Conservation (phyloP, 2,329 filamentous ascomycete genomes). For the Davidsoniella australis region DNA sequence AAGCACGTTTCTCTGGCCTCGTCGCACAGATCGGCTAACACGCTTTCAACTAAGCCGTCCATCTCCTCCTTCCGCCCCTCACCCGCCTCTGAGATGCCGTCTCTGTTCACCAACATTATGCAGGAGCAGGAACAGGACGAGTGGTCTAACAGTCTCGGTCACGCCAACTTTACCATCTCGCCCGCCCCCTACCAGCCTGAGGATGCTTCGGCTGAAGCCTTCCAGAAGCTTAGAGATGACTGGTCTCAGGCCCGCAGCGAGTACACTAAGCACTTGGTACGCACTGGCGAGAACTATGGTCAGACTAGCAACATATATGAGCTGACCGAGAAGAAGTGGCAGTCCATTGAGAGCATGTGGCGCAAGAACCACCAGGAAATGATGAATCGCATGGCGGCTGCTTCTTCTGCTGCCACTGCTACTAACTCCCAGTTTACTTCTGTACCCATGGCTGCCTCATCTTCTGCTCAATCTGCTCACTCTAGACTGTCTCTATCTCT, state of each 20-base stretch:
- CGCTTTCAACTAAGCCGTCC: conserved; percentile 45
- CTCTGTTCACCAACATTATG: conserved; percentile 42
- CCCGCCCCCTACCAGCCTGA: conserved; percentile 65
- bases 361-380: conserved; percentile 50
- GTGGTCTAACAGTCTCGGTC: conserved; percentile 73
- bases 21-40: conserved; percentile 31
- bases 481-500: conserved; percentile 7
- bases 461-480: conserved; percentile 11
- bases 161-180: conserved; percentile 81
- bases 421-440: conserved; percentile 11
- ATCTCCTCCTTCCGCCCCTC: conserved; percentile 53
- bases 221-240: conserved; percentile 51
- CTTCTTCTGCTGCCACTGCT: conserved; percentile 20
- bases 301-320: conserved; percentile 76
- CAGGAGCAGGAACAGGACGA: conserved; percentile 50
- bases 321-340: conserved; percentile 80
- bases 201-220: conserved; percentile 36
- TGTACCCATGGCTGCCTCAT: neutral
- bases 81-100: conserved; percentile 38
- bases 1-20: conserved; percentile 21
- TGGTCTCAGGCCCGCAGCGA: conserved; percentile 74
- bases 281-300: conserved; percentile 81
- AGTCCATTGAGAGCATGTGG: conserved; percentile 61
- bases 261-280: conserved; percentile 75
- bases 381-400: conserved; percentile 31